Base-by-base conservation (phyloP, 768 basidiomycete genomes). In the Amanita exitialis region DNA sequence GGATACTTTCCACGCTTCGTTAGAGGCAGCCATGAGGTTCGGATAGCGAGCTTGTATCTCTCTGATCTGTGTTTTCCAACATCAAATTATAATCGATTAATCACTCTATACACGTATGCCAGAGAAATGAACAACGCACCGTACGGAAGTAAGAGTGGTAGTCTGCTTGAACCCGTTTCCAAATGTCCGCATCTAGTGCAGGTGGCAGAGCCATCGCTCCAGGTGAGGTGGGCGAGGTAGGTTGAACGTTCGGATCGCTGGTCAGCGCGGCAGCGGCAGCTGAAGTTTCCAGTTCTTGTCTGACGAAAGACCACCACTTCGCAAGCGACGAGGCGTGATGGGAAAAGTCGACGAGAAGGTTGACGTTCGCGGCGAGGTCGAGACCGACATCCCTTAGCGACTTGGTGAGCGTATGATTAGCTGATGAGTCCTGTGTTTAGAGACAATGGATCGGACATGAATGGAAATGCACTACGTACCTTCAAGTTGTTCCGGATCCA, bases 321-420 rank as follows among this genome's bases (percentile, higher is more conserved):
- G 60, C 53, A 15, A 69, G 56, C 15, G 63, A 57, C 0, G 60
- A 54, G 18, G 56, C 55, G 28, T 59, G 58, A 12, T 58, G 58
- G 21, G 65, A 58, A 51, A 69, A 68, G 8, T 68, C 62, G 27
- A 60, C 56, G 37, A 72, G 60, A 27, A 71, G 61, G 41, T 56
- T 63, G 16, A 70, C 58, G 48, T 71, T 72, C 8, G 66, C 68
- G 16, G 69, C 67, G 16, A 72, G 66, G 49, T 66, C 67, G 9
- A 59, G 57, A 4, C 67, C 69, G 27, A 71, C 62, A 28, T 70
- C 69, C 49, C 66, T 68, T 10, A 72, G 54, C 4, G 61, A 56
- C 45, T 66, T 70, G 36, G 59, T 63, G 43, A 69, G 54, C 6
- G 59, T 62, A 37, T 62, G 59, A 3, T 62, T 69, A 69, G 57